A percentile compares a stretch with the other conserved stretches of the same genome.
phyloP scores from a whole-genome alignment of 1,139 yeast species.

The Saccharomyces hybrid region DNA sequence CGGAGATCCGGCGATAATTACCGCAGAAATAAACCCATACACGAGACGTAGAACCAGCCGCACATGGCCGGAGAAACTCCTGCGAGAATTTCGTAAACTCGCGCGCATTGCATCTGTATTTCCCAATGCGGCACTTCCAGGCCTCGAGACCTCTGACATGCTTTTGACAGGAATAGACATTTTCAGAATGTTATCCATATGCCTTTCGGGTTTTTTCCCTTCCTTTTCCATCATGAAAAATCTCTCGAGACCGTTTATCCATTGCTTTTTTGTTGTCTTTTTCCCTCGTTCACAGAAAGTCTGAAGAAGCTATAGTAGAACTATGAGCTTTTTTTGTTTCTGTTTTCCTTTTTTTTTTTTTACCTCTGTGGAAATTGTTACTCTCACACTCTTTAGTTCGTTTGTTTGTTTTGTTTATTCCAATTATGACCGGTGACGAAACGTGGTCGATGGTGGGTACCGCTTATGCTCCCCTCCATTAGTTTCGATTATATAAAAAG shows the following conservation, averaged over 20 bases:
- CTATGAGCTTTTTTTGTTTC: background rate
- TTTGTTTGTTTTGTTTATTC: background rate
- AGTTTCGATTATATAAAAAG: background rate
- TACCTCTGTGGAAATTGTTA: background rate
- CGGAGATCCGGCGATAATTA: background rate
- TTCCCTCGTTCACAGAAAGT: background rate
- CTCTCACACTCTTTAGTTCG: background rate
- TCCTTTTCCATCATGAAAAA: background rate
- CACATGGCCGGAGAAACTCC: background rate
- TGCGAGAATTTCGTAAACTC: background rate
- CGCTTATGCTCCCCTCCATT: background rate
- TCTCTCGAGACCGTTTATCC: background rate
- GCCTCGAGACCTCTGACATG: background rate
- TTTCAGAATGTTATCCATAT: background rate
- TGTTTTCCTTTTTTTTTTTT: background rate
- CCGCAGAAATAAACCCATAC: background rate
- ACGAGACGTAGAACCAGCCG: background rate
- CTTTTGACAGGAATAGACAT: background rate
- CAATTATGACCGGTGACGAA: background rate
- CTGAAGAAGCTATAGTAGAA: background rate
- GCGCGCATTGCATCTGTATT: background rate
- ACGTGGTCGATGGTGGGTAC: background rate
- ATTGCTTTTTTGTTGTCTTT: background rate
- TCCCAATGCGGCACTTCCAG: background rate
- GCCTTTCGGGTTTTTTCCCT: background rate